These are phyloP conservation scores for Isochrysis galbana DNA, from an alignment of 78 protist genomes.

Conservation along the genomic window DNA sequence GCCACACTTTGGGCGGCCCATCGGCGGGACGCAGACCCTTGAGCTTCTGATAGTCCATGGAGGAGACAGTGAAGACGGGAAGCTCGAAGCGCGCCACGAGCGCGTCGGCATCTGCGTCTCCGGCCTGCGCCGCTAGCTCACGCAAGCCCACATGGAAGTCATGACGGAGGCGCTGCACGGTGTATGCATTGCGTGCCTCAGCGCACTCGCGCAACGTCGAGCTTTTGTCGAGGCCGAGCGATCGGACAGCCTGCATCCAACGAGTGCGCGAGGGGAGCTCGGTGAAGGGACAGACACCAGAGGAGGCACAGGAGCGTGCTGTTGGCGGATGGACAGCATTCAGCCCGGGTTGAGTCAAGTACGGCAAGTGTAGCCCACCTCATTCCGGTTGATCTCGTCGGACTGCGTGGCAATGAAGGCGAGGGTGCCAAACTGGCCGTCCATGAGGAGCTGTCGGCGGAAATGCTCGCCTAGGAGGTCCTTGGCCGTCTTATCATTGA, in stretches of 20 bases:
- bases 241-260: background rate
- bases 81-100: background rate
- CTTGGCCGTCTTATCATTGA: conserved; percentile 2
- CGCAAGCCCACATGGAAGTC: conserved; percentile 21
- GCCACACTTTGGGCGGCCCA: background rate
- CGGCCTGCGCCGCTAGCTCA: background rate
- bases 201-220: background rate
- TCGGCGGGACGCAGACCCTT: background rate
- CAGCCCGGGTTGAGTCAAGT: too few species aligned
- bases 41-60: conserved; percentile 21
- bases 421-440: conserved; percentile 26
- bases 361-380: too few species aligned
- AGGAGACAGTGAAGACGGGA: background rate
- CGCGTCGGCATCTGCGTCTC: background rate
- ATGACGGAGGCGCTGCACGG: background rate
- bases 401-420: conserved; percentile 25
- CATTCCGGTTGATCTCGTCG: background rate
- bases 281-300: too few species aligned
- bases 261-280: too few species aligned
- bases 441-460: conserved; percentile 39
- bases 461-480: conserved; percentile 35
- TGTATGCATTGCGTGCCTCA: background rate
- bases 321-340: too few species aligned
- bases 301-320: too few species aligned
- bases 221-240: background rate